phyloP scores from a whole-genome alignment of 495 filamentous ascomycete species.

The Hyaloscypha finlandica region DNA sequence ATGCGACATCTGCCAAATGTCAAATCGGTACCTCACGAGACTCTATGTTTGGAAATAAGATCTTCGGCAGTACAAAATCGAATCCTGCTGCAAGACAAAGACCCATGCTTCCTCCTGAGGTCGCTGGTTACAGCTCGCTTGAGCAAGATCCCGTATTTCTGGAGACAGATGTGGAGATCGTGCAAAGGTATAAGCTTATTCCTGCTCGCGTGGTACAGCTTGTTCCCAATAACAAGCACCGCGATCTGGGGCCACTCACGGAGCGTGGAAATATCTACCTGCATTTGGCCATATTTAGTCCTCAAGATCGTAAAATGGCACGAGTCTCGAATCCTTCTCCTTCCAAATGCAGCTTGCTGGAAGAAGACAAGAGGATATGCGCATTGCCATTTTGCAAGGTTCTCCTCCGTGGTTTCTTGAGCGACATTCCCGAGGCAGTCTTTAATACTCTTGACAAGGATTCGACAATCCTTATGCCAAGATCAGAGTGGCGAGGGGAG shows the following conservation, averaged over 20 bases:
- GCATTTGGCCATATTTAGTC: not conserved
- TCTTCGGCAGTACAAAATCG: not conserved
- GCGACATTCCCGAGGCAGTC: not conserved
- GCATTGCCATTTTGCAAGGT: not conserved
- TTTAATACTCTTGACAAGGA: not conserved
- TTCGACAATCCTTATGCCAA: not conserved
- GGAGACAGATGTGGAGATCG: not conserved
- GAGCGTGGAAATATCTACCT: not conserved
- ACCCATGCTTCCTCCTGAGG: not conserved
- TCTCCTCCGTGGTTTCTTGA: not conserved
- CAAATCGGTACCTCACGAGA: not conserved
- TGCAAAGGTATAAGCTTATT: not conserved
- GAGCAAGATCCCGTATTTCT: not conserved
- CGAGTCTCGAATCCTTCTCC: not conserved
- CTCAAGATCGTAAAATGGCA: not conserved
- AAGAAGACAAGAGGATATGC: not conserved
- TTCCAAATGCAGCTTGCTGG: not conserved
- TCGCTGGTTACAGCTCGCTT: not conserved
- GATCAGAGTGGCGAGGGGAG: not conserved
- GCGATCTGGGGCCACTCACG: not conserved
- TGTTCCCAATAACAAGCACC: not conserved
- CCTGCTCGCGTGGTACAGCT: not conserved
- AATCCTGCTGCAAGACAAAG: not conserved
- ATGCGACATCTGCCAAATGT: not conserved
- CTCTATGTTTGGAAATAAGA: slow-evolving; percentile 11